phyloP scores from a whole-genome alignment of 2,329 filamentous ascomycete species.

The Pleoardoris graminearum region DNA sequence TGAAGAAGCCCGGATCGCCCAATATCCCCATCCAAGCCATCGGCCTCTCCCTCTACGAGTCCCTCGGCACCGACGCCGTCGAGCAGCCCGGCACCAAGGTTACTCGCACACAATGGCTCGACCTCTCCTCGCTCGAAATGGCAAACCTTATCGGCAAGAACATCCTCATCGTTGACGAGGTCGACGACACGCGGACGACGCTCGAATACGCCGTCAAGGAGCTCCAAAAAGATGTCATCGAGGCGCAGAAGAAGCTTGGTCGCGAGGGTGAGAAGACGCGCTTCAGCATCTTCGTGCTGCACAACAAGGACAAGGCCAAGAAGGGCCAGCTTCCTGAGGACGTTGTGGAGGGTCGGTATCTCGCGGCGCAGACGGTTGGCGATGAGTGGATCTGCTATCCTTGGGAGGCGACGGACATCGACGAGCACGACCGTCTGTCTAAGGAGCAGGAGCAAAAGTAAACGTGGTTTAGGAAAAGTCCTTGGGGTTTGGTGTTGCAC shows the following conservation, averaged over 20 bases:
- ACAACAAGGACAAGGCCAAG: conserved; percentile 98
- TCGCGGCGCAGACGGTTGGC: conserved; percentile 83
- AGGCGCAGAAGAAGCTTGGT: conserved; percentile 73
- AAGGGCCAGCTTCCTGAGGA: conserved; percentile 81
- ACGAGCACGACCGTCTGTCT: conserved; percentile 81
- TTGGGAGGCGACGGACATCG: conserved; percentile 94
- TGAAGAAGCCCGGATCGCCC: conserved; percentile 80
- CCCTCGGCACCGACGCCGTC: conserved; percentile 66
- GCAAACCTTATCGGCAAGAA: conserved; percentile 87
- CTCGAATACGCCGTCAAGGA: conserved; percentile 92
- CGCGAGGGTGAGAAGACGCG: conserved; percentile 72
- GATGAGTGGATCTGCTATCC: conserved; percentile 99
- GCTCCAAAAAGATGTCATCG: conserved; percentile 90
- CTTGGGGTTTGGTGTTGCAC: neutral
- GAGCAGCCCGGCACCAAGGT: conserved; percentile 91
- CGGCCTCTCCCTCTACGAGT: conserved; percentile 94
- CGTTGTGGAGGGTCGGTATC: conserved; percentile 77
- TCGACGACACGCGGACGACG: conserved; percentile 92
- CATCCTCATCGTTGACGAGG: conserved; percentile 91
- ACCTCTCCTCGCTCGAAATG: conserved; percentile 84
- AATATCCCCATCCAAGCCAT: conserved; percentile 99
- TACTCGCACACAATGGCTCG: conserved; percentile 97
- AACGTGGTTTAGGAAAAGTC: neutral
- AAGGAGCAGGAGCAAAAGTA: conserved; percentile 44
- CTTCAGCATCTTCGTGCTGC: conserved; percentile 94